Evolutionary conservation across 768 basidiomycete genomes (phyloP).

Genomic region (Kwoniella botswanensis): DNA sequence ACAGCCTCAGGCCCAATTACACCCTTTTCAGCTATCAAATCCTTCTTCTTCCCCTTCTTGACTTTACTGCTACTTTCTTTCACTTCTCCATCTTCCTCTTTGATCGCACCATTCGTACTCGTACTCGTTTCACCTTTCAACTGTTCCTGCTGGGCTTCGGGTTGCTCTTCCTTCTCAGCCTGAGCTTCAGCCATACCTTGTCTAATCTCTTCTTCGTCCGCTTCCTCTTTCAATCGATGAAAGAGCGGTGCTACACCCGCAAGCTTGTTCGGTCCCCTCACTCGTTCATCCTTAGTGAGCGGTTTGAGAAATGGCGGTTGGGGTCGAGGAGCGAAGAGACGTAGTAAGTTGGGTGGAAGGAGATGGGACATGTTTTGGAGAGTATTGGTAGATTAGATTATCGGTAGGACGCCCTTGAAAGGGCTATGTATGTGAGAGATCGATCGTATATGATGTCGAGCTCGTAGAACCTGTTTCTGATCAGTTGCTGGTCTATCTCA

Average conservation of each 20-base stretch:
- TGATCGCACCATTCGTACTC: slow-evolving; percentile 7
- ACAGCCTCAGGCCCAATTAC: slow-evolving; percentile 54
- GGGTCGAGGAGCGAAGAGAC: slow-evolving; percentile 93
- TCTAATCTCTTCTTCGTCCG: slow-evolving; percentile 61
- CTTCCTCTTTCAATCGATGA: slow-evolving; percentile 73
- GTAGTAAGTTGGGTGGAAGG: slow-evolving; percentile 92
- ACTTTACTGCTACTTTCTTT: slow-evolving; percentile 63
- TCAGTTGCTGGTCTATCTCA: neutral
- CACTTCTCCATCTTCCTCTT: slow-evolving; percentile 65
- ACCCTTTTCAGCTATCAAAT: slow-evolving; percentile 43
- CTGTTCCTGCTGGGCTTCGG: slow-evolving; percentile 27
- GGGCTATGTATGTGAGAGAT: neutral
- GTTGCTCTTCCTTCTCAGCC: slow-evolving; percentile 17
- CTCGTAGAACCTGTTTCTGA: too few species aligned
- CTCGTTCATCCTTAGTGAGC: slow-evolving; percentile 79
- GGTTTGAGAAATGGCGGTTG: slow-evolving; percentile 85
- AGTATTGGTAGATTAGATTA: neutral
- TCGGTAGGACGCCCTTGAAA: neutral
- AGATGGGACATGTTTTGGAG: slow-evolving; percentile 44
- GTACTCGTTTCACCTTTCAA: slow-evolving; percentile 22
- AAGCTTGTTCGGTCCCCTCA: slow-evolving; percentile 71
- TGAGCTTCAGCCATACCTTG: slow-evolving; percentile 35
- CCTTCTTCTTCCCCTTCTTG: slow-evolving; percentile 78
- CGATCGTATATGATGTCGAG: too few species aligned
- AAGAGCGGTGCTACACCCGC: slow-evolving; percentile 78